These are phyloP conservation scores for Lagerstroemia speciosa DNA, from an alignment of 345 rosid genomes.

Conservation along the genomic window DNA sequence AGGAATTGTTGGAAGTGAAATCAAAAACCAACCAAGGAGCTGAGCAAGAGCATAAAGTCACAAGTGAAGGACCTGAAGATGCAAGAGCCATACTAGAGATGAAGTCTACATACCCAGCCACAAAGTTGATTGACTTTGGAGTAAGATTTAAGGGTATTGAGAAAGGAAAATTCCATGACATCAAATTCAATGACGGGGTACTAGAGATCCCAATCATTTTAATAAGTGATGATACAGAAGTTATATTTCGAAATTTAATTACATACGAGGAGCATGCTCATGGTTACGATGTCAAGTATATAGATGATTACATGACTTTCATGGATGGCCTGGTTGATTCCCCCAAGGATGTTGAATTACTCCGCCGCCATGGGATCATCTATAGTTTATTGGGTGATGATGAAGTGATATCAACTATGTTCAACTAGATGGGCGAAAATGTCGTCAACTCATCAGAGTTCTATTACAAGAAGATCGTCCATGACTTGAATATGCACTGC, in stretches of 20 bases:
- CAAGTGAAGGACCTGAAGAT: too few species aligned
- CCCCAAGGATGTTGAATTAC: constrained; percentile 16
- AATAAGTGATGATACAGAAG: constrained; percentile 5
- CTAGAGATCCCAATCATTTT: constrained; percentile 3
- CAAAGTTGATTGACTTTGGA: constrained; percentile 20
- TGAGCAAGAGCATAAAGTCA: too few species aligned
- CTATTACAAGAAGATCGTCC: constrained; percentile 1
- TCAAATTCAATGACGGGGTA: constrained; percentile 10
- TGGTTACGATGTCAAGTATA: not conserved
- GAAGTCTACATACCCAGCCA: not conserved
- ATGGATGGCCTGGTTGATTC: constrained; percentile 17
- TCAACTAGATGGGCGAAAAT: constrained; percentile 9
- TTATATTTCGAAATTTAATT: constrained; percentile 12
- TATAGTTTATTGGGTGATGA: constrained; percentile 10
- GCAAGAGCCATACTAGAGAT: too few species aligned
- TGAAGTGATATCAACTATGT: constrained; percentile 10
- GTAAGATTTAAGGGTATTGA: constrained; percentile 8
- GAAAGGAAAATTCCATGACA: constrained; percentile 7
- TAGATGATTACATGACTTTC: constrained; percentile 8
- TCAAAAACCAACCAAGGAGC: too few species aligned
- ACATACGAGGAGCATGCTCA: constrained; percentile 10
- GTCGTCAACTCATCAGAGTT: not conserved
- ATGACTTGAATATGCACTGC: constrained; percentile 7
- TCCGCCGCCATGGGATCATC: constrained; percentile 4
- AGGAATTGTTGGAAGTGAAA: constrained; percentile 1